Base-by-base conservation (phyloP, 192 early-diverging fungal genomes). In the Gaertneriomyces sp. region DNA sequence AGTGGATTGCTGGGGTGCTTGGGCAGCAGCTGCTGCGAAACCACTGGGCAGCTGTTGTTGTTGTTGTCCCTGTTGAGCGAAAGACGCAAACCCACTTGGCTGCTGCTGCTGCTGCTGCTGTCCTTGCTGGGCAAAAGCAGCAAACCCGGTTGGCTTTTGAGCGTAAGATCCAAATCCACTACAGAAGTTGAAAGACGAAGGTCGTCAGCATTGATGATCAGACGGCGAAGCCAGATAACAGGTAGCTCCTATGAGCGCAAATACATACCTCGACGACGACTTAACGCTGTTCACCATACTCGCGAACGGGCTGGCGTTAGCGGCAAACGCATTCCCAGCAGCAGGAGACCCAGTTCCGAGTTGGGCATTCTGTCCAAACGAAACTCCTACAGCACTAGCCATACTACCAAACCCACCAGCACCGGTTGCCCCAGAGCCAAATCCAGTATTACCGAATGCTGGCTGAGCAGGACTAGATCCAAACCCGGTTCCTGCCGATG, bases 321-420 rank as follows among this genome's bases (percentile, higher is more conserved):
- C n/a, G 5, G 14, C 47, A 49, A 49, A 49, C 12, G 47, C 47
- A 17, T 12, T 12, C 2, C 14, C 47, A 49, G 47, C 47, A 12
- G 49, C 6, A 51, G n/a, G n/a, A 51, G 5, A 17, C 49, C 4
- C 49, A 17, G 49, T 51, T 51, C 49, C 49, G n/a, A n/a, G 20
- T 6, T n/a, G n/a, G 4, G 49, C n/a, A 20, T n/a, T 51, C 20
- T 51, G 49, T 4, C 49, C 49, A 43, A 65, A 65, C 38, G 38
- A 45, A 12, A 39, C 63, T 5, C 63, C 63, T 12, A 55, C 63
- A 9, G 53, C 63, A 11, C 11, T 12, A 0, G 63, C 63, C 63
- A 65, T 65, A 8, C 53, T 56, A 6, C 19, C 9, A 10, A 56
- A 39, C 17, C 54, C 16, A 17, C 54, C 25, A 33, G 25, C 25